Evolutionary conservation across 2,329 filamentous ascomycete genomes (phyloP), one percentile per base, ranked within the genome.

Genomic region (Diaporthe eres): DNA sequence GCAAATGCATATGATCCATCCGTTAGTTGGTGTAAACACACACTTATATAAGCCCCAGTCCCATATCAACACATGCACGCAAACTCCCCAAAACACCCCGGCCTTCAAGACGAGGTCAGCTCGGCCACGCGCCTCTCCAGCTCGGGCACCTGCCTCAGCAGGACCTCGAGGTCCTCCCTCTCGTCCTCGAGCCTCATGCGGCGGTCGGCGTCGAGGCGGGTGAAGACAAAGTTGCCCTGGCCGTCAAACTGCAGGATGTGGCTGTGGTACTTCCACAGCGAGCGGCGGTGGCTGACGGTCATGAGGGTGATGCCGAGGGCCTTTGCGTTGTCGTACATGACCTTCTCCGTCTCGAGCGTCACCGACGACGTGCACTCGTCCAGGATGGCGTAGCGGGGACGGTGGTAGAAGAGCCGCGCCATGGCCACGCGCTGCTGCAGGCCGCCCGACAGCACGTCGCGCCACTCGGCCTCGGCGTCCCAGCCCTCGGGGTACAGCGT

Each of bases 321-420:
- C 88, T 99, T 98, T 70, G 97, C 97, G 74, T 95, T 96, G 80
- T 98, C 96, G 84, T 99, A 99, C 95, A 99, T 98, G 82, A 95
- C 90, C 82, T 95, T 94, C 82, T 99, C 97, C 77, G 96, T 95
- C 80, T 98, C 96, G 39, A 98, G 89, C 22, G 97, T 98, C n/a
- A 99, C 95, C 71, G 92, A 95, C 74, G 93, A 96, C 9, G 97
- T 99, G 85, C 97, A 99, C 86, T 99, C 97, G 83, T 99, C 97
- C 51, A 99, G 88, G 79, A 99, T 99, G 15, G 97, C 97, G 83
- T 98, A 98, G 80, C 94, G 93, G 0, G 96, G 96, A 13, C 92
- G 90, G 85, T 98, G 96, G 85, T 98, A 98, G 85, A 98, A 98
- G 25, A 98, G 90, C 0, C 97, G 90, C 0, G 97, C 97, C 95